These are phyloP conservation scores for Polygonum aviculare DNA, from an alignment of 148 eudicot genomes.

Conservation along the genomic window DNA sequence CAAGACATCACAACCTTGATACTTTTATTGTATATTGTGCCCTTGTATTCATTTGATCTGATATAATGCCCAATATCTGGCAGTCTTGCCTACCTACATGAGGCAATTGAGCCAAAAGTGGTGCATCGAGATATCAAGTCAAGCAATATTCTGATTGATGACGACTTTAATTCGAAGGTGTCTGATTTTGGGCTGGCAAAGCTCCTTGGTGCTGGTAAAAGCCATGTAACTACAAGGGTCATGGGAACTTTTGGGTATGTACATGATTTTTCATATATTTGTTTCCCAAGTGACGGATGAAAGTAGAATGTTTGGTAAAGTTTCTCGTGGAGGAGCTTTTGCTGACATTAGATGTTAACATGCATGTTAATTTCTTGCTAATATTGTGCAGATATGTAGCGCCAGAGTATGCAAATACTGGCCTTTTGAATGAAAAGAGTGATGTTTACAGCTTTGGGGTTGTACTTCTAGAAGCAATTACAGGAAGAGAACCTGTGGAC, in stretches of 20 bases:
- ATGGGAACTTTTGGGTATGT: slow-evolving; percentile 80
- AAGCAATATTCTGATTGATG: slow-evolving; percentile 67
- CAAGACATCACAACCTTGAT: background rate
- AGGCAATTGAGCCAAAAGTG: slow-evolving; percentile 78
- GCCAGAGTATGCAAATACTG: slow-evolving; percentile 76
- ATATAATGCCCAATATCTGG: background rate
- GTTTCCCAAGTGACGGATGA: background rate
- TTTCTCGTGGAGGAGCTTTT: background rate
- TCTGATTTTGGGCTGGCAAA: slow-evolving; percentile 78
- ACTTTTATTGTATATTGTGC: background rate
- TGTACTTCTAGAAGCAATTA: slow-evolving; percentile 51
- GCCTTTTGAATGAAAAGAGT: slow-evolving; percentile 68
- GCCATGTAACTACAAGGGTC: slow-evolving; percentile 71
- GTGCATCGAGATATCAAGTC: slow-evolving; percentile 78
- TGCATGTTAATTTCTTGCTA: background rate
- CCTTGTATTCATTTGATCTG: background rate
- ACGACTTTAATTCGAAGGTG: slow-evolving; percentile 57
- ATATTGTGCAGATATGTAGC: slow-evolving; percentile 50
- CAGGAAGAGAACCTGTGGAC: slow-evolving; percentile 75
- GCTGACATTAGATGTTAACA: background rate
- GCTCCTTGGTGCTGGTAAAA: slow-evolving; percentile 68
- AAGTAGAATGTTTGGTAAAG: background rate
- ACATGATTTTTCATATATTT: background rate
- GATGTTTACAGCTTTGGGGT: slow-evolving; percentile 76
- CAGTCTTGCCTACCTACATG: slow-evolving; percentile 70